These are phyloP conservation scores for Lophiostoma macrostomum DNA, from an alignment of 495 filamentous ascomycete genomes.

Conservation along the genomic window DNA sequence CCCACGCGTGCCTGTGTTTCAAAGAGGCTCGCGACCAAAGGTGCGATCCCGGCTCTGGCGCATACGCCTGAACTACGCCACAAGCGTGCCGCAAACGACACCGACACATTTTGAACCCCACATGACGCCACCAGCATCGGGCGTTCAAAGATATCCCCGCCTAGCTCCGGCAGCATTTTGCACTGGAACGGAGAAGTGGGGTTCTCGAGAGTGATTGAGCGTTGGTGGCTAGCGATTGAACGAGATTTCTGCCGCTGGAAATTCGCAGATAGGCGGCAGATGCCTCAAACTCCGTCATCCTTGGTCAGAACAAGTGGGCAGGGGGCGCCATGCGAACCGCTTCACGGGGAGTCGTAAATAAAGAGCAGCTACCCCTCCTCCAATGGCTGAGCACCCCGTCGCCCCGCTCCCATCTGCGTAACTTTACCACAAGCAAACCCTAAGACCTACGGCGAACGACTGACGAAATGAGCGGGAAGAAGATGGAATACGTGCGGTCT, in stretches of 20 bases:
- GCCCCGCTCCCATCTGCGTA: not conserved
- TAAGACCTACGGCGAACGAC: not conserved
- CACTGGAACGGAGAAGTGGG: not conserved
- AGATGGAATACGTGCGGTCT: slow-evolving; percentile 36
- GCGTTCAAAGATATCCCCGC: slow-evolving; percentile 2
- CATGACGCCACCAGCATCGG: slow-evolving; percentile 1
- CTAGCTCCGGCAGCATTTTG: slow-evolving; percentile 1
- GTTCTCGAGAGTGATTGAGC: not conserved
- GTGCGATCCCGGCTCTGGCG: too few species aligned
- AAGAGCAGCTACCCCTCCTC: too few species aligned
- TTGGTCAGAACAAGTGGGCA: not conserved
- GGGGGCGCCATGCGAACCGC: too few species aligned
- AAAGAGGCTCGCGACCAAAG: too few species aligned
- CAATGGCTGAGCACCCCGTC: not conserved
- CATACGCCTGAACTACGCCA: too few species aligned
- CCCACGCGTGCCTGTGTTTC: too few species aligned
- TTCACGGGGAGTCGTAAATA: too few species aligned
- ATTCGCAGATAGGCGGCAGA: not conserved
- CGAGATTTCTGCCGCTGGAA: not conserved
- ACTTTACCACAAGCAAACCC: not conserved
- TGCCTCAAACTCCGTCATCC: not conserved
- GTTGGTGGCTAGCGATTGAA: not conserved
- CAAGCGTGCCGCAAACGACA: too few species aligned
- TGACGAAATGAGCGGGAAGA: slow-evolving; percentile 19
- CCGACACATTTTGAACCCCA: too few species aligned